A percentile compares a stretch with the other conserved stretches of the same genome.
Evolutionary conservation across 1,284 basidiomycete genomes (phyloP).

Genomic region (Boletus semigastroideus): DNA sequence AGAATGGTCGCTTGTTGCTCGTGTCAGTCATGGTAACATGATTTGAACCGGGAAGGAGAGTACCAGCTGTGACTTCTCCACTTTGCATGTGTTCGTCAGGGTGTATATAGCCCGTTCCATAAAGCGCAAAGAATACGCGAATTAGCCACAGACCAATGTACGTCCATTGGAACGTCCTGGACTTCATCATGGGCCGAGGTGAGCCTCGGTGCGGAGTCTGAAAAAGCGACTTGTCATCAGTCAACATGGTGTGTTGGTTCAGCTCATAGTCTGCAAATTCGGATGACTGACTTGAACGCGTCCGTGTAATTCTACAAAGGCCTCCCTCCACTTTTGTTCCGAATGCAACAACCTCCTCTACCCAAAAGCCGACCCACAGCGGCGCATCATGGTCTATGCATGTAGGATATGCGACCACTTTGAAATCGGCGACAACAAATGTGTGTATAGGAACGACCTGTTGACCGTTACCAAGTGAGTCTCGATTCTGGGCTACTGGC

Average conservation of each 20-base stretch:
- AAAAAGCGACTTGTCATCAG: constrained; percentile 20
- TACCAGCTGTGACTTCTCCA: constrained; percentile 41
- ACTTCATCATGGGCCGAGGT: too few relatives aligned
- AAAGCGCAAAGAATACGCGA: constrained; percentile 35
- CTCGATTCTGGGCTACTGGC: not conserved
- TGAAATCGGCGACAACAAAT: constrained; percentile 83
- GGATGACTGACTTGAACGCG: constrained; percentile 14
- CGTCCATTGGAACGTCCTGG: constrained; percentile 13
- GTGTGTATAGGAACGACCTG: constrained; percentile 93
- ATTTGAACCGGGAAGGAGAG: constrained; percentile 2
- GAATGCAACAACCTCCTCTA: constrained; percentile 96
- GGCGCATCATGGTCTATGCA: constrained; percentile 87
- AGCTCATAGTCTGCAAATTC: constrained; percentile 3
- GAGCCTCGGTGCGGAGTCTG: constrained; percentile 25
- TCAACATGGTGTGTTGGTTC: constrained; percentile 25
- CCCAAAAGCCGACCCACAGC: constrained; percentile 86
- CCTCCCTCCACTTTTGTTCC: constrained; percentile 82
- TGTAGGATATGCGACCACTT: constrained; percentile 93
- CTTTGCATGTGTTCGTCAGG: constrained; percentile 46
- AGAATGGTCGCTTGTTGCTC: constrained; percentile 30
- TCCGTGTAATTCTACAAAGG: constrained; percentile 37
- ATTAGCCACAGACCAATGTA: constrained; percentile 30
- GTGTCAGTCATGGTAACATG: constrained; percentile 9
- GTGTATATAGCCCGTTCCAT: constrained; percentile 41
- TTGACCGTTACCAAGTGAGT: constrained; percentile 90